Conservation (phyloP, 345 rosid genomes). For the Bretschneidera sinensis region DNA sequence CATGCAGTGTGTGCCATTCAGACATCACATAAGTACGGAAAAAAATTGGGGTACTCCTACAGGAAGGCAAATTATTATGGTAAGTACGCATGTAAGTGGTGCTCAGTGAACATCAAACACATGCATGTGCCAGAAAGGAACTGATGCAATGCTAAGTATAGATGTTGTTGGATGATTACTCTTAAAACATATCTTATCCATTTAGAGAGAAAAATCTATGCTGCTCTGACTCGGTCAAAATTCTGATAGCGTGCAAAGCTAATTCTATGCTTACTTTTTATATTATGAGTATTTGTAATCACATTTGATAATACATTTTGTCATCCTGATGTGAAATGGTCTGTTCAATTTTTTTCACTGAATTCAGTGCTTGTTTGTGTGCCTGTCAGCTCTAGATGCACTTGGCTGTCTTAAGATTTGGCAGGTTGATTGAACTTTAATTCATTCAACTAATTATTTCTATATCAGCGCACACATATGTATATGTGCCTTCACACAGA, state of each 20-base stretch:
- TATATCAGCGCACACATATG: too few relatives aligned
- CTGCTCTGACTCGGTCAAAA: not conserved
- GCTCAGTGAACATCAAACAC: not conserved
- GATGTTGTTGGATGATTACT: not conserved
- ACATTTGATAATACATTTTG: not conserved
- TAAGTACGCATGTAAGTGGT: not conserved
- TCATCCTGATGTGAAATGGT: not conserved
- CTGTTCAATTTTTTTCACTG: not conserved
- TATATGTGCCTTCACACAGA: too few relatives aligned
- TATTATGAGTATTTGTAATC: not conserved
- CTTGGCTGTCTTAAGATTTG: not conserved
- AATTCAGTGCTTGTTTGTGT: not conserved
- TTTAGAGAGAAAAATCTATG: not conserved
- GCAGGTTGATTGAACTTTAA: not conserved
- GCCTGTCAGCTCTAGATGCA: not conserved
- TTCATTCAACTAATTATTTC: not conserved
- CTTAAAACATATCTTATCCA: not conserved
- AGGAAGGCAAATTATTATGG: constrained; percentile 12
- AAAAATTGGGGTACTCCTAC: not conserved
- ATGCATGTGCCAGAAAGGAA: not conserved
- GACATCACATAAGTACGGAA: constrained; percentile 1
- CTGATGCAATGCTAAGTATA: not conserved
- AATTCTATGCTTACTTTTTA: not conserved
- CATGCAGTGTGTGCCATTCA: constrained; percentile 16
- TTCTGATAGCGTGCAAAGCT: not conserved